These are phyloP conservation scores for Globisporangium okanoganense DNA, from an alignment of 352 stramenopile genomes.

Conservation along the genomic window DNA sequence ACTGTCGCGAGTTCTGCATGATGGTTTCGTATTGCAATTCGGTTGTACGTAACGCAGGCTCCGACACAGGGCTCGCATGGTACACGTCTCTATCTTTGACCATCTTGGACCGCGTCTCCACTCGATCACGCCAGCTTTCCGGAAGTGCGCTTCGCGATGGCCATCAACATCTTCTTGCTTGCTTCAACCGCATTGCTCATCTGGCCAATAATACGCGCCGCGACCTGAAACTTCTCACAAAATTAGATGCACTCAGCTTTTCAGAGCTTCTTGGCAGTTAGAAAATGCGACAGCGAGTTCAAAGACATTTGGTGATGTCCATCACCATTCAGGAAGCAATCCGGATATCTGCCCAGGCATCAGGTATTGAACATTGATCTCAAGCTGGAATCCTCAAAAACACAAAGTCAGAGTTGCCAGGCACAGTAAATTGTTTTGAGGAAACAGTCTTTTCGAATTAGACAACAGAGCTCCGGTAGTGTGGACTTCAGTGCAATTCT, in stretches of 20 bases:
- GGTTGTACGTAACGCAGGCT: neutral
- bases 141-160: neutral
- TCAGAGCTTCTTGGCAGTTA: neutral
- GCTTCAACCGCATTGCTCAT: neutral
- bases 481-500: neutral
- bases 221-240: slow-evolving; percentile 2
- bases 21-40: slow-evolving; percentile 27
- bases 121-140: neutral
- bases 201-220: neutral
- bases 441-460: neutral
- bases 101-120: neutral
- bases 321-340: neutral
- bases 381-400: neutral
- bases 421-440: neutral
- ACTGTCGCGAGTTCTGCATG: slow-evolving; percentile 28
- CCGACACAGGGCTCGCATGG: neutral
- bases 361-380: neutral
- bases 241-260: neutral
- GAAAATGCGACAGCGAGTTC: neutral
- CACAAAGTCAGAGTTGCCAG: neutral
- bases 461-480: neutral
- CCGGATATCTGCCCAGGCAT: neutral
- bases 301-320: neutral
- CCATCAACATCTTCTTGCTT: neutral
- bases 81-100: neutral